phyloP scores from a whole-genome alignment of 805 yeast species.

The Metschnikowia matae region DNA sequence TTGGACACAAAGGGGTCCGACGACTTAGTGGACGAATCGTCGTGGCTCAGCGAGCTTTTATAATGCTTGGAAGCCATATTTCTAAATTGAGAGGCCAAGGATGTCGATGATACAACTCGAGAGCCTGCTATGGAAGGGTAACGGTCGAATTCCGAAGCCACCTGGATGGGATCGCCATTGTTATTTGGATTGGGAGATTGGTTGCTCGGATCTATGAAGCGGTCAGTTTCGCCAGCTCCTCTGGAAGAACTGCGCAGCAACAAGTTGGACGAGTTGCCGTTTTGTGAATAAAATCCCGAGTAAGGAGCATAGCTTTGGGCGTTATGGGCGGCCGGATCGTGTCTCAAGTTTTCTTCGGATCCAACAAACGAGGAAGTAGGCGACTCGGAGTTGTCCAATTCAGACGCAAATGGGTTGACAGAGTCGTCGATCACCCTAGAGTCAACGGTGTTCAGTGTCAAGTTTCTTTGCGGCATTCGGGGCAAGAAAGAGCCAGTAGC shows the following conservation, averaged over 20 bases:
- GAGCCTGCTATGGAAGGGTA: slow-evolving; percentile 62
- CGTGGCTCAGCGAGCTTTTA: slow-evolving; percentile 14
- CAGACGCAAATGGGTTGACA: slow-evolving; percentile 13
- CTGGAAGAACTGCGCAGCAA: slow-evolving; percentile 17
- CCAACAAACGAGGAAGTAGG: slow-evolving; percentile 8
- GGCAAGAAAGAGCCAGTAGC: background rate
- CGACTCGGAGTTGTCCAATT: slow-evolving; percentile 9
- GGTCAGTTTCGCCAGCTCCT: slow-evolving; percentile 10
- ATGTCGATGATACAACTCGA: slow-evolving; percentile 51
- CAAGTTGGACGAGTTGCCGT: slow-evolving; percentile 37
- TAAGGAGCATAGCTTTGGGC: slow-evolving; percentile 30
- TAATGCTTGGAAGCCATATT: slow-evolving; percentile 7
- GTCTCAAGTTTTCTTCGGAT: slow-evolving; percentile 11
- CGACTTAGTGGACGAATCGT: slow-evolving; percentile 20
- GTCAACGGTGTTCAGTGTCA: slow-evolving; percentile 24
- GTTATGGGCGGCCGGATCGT: slow-evolving; percentile 1
- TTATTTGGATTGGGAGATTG: slow-evolving; percentile 4
- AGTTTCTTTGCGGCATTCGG: slow-evolving; percentile 28
- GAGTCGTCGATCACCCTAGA: slow-evolving; percentile 1
- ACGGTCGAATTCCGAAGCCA: slow-evolving; percentile 60
- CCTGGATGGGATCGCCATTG: slow-evolving; percentile 20
- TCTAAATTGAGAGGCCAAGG: slow-evolving; percentile 18
- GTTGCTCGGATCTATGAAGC: slow-evolving; percentile 11
- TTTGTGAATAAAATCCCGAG: slow-evolving; percentile 34
- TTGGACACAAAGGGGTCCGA: slow-evolving; percentile 41